A percentile compares a stretch with the other conserved stretches of the same genome.
Evolutionary conservation across 768 basidiomycete species (phyloP).

Genomic region (Arthromyces matolae): DNA sequence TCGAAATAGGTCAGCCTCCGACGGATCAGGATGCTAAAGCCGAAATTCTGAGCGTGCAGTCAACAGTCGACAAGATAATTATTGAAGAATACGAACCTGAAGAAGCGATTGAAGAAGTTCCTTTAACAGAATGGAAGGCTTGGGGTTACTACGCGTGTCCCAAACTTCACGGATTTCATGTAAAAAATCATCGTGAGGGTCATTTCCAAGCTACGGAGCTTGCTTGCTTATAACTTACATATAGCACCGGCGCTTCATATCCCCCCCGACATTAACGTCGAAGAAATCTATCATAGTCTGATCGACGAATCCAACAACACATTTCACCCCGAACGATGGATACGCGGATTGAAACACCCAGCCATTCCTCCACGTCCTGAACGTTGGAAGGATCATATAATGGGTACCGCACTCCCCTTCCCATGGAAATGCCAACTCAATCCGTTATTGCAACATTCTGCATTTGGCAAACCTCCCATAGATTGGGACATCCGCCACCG

Average conservation of each 20-base stretch:
- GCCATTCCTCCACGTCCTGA: slow-evolving; percentile 47
- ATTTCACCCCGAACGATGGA: slow-evolving; percentile 44
- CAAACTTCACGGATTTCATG: slow-evolving; percentile 26
- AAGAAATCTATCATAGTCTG: slow-evolving; percentile 30
- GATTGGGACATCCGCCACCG: slow-evolving; percentile 44
- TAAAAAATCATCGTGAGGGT: slow-evolving; percentile 41
- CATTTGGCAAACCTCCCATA: slow-evolving; percentile 38
- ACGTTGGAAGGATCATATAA: slow-evolving; percentile 40
- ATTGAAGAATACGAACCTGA: neutral
- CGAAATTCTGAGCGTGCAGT: no score
- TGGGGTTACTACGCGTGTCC: slow-evolving; percentile 56
- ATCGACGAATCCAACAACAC: slow-evolving; percentile 26
- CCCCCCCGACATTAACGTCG: slow-evolving; percentile 22
- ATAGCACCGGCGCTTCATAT: slow-evolving; percentile 21
- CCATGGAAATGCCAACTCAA: slow-evolving; percentile 53
- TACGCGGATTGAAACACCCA: slow-evolving; percentile 43
- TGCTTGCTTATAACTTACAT: neutral
- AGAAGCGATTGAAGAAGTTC: neutral
- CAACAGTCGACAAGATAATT: neutral
- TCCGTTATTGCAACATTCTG: slow-evolving; percentile 48
- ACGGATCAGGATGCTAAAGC: no score
- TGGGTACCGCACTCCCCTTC: slow-evolving; percentile 37
- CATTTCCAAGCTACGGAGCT: neutral
- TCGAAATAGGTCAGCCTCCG: neutral
- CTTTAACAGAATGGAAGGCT: slow-evolving; percentile 43